These are phyloP conservation scores for Penicillium sp. DNA, from an alignment of 2,329 filamentous ascomycete species.

Conservation along the genomic window DNA sequence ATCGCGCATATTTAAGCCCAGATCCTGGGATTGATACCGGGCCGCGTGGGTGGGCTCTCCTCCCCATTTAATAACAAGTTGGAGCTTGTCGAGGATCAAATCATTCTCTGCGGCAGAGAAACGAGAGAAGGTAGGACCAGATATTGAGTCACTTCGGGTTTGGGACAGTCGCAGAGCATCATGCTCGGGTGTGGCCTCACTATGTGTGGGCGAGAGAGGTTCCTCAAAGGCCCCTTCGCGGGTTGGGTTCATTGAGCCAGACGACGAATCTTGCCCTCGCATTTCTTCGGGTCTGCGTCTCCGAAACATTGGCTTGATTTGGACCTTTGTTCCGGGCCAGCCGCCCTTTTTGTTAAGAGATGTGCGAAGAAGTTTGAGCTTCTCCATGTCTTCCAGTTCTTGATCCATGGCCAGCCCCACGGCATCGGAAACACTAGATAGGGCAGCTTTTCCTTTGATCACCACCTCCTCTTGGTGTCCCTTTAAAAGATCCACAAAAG, in stretches of 20 bases:
- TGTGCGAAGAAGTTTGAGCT: slow-evolving; percentile 78
- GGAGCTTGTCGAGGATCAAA: slow-evolving; percentile 87
- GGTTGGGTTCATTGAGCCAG: slow-evolving; percentile 10
- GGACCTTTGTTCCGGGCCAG: slow-evolving; percentile 94
- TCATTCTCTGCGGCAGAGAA: slow-evolving; percentile 92
- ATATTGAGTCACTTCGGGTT: slow-evolving; percentile 73
- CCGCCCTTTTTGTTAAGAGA: slow-evolving; percentile 87
- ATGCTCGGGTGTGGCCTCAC: slow-evolving; percentile 21
- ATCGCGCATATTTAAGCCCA: slow-evolving; percentile 92
- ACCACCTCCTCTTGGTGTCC: slow-evolving; percentile 95
- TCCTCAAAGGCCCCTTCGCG: slow-evolving; percentile 17
- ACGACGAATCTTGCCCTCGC: slow-evolving; percentile 23
- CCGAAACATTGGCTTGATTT: slow-evolving; percentile 98
- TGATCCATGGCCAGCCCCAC: slow-evolving; percentile 73
- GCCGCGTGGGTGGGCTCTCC: slow-evolving; percentile 97
- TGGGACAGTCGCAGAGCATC: slow-evolving; percentile 45
- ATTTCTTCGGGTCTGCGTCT: slow-evolving; percentile 68
- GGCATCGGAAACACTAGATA: slow-evolving; percentile 82
- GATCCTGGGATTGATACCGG: slow-evolving; percentile 88
- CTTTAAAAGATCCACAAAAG: slow-evolving; percentile 89
- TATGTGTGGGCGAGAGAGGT: slow-evolving; percentile 16
- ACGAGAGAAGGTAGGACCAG: slow-evolving; percentile 84
- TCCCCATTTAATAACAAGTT: slow-evolving; percentile 98
- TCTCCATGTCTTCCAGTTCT: slow-evolving; percentile 75
- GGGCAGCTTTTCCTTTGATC: slow-evolving; percentile 81